Conservation (phyloP, 2,329 filamentous ascomycete species). For the Venturia aucupariae region DNA sequence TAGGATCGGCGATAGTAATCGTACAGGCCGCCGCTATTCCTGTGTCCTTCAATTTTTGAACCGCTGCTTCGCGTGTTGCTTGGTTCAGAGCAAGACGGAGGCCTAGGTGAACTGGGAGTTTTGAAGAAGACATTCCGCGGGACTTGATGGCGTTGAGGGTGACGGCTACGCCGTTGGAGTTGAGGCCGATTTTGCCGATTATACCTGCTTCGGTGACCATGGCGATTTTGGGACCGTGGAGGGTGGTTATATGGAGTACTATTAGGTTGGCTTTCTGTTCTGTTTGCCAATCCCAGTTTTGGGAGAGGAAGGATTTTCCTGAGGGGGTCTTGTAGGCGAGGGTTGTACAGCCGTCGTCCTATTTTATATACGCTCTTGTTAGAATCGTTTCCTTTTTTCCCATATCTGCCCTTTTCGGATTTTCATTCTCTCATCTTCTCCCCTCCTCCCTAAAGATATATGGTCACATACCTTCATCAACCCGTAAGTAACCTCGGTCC, state of each 20-base stretch:
- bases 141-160: slow-evolving; percentile 54
- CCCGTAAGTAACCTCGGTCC: slow-evolving; percentile 50
- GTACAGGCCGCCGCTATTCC: slow-evolving; percentile 47
- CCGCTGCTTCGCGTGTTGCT: slow-evolving; percentile 36
- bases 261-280: slow-evolving; percentile 43
- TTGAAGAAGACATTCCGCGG: slow-evolving; percentile 41
- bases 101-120: slow-evolving; percentile 53
- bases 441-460: too few relatives aligned
- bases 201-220: slow-evolving; percentile 54
- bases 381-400: background rate
- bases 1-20: slow-evolving; percentile 44
- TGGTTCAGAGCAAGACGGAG: slow-evolving; percentile 48
- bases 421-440: too few relatives aligned
- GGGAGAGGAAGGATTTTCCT: slow-evolving; percentile 36
- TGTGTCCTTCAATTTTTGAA: slow-evolving; percentile 32
- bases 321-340: slow-evolving; percentile 35
- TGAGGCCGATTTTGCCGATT: slow-evolving; percentile 59
- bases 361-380: background rate
- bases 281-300: slow-evolving; percentile 54
- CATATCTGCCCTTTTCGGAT: background rate
- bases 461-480: slow-evolving; percentile 38
- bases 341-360: slow-evolving; percentile 46
- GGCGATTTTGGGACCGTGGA: slow-evolving; percentile 34
- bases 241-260: slow-evolving; percentile 36
- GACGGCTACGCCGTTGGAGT: slow-evolving; percentile 47